Conservation (phyloP, 2,329 filamentous ascomycete genomes). For the Metarhizium album region DNA sequence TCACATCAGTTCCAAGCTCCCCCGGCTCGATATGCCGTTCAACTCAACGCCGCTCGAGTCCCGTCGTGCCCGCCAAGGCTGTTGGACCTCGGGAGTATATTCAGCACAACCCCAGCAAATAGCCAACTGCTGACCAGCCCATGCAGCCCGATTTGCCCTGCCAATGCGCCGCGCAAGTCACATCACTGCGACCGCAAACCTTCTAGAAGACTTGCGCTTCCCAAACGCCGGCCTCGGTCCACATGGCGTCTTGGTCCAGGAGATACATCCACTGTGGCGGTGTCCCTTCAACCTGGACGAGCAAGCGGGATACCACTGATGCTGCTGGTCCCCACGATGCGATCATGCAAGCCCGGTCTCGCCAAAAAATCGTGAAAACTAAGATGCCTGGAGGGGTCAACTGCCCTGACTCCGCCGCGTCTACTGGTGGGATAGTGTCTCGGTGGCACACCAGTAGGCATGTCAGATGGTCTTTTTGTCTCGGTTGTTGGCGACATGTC, state of each 20-base stretch:
- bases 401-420: not conserved
- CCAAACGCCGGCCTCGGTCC: too few relatives aligned
- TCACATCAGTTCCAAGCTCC: not conserved
- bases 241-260: not conserved
- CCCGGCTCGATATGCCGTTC: not conserved
- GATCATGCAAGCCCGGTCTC: not conserved
- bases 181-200: not conserved
- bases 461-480: not conserved
- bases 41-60: not conserved
- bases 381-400: constrained; percentile 1
- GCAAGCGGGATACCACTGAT: too few relatives aligned
- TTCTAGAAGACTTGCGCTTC: constrained; percentile 1
- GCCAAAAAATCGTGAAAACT: constrained; percentile 1
- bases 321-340: not conserved
- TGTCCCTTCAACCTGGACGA: not conserved
- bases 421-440: not conserved
- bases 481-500: not conserved
- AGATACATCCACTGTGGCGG: not conserved
- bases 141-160: too few relatives aligned
- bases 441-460: not conserved
- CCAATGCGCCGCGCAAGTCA: not conserved
- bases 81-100: too few relatives aligned
- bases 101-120: constrained; percentile 7
- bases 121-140: too few relatives aligned
- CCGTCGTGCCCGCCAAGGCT: not conserved